phyloP scores from a whole-genome alignment of 139 green algal genomes.

The Helicosporidium sp. region DNA sequence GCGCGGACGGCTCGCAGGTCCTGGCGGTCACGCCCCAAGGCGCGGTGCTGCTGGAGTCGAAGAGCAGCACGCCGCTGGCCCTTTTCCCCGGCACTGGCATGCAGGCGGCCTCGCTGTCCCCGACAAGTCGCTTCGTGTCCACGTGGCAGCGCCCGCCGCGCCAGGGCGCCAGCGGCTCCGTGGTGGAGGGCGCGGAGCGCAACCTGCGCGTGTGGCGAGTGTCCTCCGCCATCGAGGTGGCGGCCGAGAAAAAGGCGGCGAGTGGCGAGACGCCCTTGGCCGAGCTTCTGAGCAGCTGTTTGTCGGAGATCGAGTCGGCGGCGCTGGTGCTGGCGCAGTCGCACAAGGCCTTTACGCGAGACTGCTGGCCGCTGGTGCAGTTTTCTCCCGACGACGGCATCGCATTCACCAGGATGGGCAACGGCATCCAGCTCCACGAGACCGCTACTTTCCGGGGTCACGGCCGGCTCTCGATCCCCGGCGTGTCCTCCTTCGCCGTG shows the following conservation, averaged over 20 bases:
- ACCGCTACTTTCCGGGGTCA: no score
- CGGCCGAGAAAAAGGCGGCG: no score
- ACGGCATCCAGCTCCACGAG: no score
- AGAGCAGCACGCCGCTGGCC: constrained; percentile 1
- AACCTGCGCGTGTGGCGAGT: constrained; percentile 39
- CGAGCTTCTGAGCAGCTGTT: no score
- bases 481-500: no score
- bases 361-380: constrained; percentile 61
- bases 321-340: no score
- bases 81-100: constrained; percentile 12
- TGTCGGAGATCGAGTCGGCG: no score
- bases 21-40: constrained; percentile 6
- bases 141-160: constrained; percentile 31
- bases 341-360: no score
- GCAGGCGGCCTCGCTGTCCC: constrained; percentile 25
- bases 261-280: no score
- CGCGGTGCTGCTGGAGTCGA: constrained; percentile 13
- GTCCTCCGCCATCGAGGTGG: no score
- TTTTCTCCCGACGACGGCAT: constrained; percentile 25
- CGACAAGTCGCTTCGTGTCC: constrained; percentile 24
- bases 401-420: no score
- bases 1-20: constrained; percentile 13
- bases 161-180: constrained; percentile 23
- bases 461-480: no score
- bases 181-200: constrained; percentile 7